Conservation (phyloP, 2,329 filamentous ascomycete species). For the Bipolaris zeicola region DNA sequence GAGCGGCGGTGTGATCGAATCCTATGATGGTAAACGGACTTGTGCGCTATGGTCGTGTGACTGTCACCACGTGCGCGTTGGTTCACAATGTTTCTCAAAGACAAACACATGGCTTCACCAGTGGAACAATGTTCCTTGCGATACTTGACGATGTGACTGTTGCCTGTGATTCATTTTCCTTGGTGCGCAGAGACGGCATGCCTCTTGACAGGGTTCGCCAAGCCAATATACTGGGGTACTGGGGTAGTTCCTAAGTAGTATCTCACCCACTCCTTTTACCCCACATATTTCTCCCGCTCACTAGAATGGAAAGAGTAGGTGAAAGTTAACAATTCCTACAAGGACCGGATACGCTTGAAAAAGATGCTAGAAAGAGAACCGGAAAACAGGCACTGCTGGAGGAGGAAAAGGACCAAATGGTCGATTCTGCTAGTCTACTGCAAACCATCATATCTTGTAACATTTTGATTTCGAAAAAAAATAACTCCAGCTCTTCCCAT, state of each 20-base stretch:
- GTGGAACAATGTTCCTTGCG: neutral
- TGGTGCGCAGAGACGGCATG: neutral
- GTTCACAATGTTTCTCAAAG: neutral
- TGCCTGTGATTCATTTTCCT: neutral
- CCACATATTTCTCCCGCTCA: neutral
- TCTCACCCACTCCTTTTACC: neutral
- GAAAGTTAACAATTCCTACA: too few relatives aligned
- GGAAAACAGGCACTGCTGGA: neutral
- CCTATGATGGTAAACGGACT: neutral
- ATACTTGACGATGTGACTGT: neutral
- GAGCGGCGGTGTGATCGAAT: neutral
- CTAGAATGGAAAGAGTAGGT: neutral
- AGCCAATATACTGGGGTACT: neutral
- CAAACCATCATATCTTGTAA: neutral
- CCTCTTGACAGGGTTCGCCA: neutral
- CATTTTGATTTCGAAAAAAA: neutral
- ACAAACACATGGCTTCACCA: neutral
- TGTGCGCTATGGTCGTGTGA: neutral
- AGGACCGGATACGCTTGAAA: neutral
- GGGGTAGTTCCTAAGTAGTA: neutral
- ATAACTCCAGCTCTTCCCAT: neutral
- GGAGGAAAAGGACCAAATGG: neutral
- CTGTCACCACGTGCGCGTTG: neutral
- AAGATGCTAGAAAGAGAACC: neutral
- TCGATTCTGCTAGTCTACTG: conserved; percentile 1